phyloP scores from a whole-genome alignment of 2,329 filamentous ascomycete species.

The Lachnellula hyalina region DNA sequence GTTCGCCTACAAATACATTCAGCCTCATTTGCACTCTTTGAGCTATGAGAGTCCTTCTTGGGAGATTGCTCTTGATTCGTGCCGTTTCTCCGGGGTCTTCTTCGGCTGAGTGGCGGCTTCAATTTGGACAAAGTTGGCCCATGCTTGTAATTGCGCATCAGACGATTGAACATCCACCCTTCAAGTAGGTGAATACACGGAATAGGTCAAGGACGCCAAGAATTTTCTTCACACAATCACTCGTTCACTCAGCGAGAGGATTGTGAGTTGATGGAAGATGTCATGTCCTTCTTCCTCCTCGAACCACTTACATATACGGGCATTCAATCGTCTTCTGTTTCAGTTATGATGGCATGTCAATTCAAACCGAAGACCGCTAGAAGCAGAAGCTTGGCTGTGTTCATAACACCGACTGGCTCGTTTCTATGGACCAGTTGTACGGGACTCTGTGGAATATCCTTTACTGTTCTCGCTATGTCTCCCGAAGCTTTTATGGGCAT shows the following conservation, averaged over 20 bases:
- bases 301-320: background rate
- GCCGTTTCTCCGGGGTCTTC: too few relatives aligned
- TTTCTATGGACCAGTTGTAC: too few relatives aligned
- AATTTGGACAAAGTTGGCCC: background rate
- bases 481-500: too few relatives aligned
- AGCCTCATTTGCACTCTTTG: background rate
- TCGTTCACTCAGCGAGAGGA: background rate
- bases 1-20: background rate
- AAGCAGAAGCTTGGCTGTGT: too few relatives aligned
- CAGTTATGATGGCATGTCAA: background rate
- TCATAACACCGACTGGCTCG: too few relatives aligned
- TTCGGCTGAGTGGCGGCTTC: too few relatives aligned
- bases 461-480: too few relatives aligned
- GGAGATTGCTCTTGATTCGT: too few relatives aligned
- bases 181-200: background rate
- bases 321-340: background rate
- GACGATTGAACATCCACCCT: background rate
- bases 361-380: background rate
- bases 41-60: background rate
- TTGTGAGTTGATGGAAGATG: background rate
- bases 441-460: too few relatives aligned
- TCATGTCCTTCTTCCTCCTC: background rate
- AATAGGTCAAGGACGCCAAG: background rate
- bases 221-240: background rate
- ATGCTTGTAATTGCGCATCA: background rate